Percentiles rank a stretch among this genome's conserved stretches.
phyloP scores from a whole-genome alignment of 78 protist species.

The Chrysochromulina tobinii region DNA sequence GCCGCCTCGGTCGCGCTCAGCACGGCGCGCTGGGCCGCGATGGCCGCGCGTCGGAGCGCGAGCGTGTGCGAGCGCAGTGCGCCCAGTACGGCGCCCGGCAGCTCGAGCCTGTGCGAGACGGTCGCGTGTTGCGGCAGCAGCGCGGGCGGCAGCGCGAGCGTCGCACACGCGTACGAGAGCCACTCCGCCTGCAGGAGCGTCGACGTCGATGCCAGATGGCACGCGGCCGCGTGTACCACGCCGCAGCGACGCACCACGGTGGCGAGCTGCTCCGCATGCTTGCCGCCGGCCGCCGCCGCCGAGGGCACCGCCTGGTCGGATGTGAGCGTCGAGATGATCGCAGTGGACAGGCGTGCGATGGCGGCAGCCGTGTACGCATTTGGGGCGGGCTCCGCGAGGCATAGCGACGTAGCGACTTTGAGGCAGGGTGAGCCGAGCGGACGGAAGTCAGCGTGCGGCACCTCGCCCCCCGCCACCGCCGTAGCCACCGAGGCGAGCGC shows the following conservation, averaged over 20 bases:
- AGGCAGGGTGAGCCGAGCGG: not conserved
- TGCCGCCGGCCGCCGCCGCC: not conserved
- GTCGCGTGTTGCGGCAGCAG: not conserved
- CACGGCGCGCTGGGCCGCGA: too few species aligned
- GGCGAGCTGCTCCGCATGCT: not conserved
- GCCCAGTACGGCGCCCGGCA: not conserved
- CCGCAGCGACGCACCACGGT: not conserved
- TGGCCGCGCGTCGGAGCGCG: too few species aligned
- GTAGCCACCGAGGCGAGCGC: not conserved
- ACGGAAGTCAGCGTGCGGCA: not conserved
- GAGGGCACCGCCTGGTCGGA: not conserved
- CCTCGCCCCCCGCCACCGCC: not conserved
- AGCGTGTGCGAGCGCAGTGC: too few species aligned
- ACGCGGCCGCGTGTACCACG: not conserved
- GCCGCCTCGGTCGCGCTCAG: too few species aligned
- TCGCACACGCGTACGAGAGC: not conserved
- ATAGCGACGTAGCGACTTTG: not conserved
- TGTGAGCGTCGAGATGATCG: not conserved
- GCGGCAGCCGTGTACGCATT: not conserved
- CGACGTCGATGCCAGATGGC: not conserved
- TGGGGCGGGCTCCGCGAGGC: not conserved
- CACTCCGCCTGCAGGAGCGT: not conserved
- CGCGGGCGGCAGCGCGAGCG: not conserved
- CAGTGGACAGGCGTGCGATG: not conserved
- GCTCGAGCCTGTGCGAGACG: not conserved